Conservation (phyloP, 1,284 basidiomycete genomes). For the Coriolopsis trogii region DNA sequence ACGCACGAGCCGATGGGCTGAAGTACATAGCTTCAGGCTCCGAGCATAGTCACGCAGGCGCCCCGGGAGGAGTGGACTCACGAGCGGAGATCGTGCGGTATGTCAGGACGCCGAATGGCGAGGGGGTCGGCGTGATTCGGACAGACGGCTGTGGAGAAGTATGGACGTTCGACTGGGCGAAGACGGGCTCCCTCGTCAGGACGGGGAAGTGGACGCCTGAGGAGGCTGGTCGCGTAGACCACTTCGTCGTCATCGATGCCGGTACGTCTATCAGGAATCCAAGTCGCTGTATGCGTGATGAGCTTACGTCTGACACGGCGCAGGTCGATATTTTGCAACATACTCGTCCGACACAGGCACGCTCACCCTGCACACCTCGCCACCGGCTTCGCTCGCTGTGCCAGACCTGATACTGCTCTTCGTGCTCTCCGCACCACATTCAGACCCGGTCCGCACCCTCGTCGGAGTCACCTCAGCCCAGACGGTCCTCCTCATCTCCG, state of each 20-base stretch:
- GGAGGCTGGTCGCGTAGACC: slow-evolving; percentile 43
- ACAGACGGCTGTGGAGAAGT: slow-evolving; percentile 57
- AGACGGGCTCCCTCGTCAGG: slow-evolving; percentile 42
- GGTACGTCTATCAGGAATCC: slow-evolving; percentile 41
- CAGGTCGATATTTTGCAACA: slow-evolving; percentile 46
- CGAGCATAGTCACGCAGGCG: slow-evolving; percentile 37
- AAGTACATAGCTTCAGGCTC: slow-evolving; percentile 36
- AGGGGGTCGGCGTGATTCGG: slow-evolving; percentile 68
- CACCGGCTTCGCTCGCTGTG: slow-evolving; percentile 48
- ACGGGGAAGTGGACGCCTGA: slow-evolving; percentile 46
- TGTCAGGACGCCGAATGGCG: slow-evolving; percentile 76
- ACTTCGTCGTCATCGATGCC: slow-evolving; percentile 66
- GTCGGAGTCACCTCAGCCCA: slow-evolving; percentile 29
- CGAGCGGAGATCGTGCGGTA: slow-evolving; percentile 51
- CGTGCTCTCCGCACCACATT: slow-evolving; percentile 41
- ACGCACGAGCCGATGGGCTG: slow-evolving; percentile 57
- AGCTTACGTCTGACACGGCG: not conserved
- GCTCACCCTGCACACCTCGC: slow-evolving; percentile 53
- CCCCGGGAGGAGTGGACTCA: slow-evolving; percentile 51
- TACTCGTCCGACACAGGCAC: slow-evolving; percentile 46
- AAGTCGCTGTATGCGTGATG: not conserved
- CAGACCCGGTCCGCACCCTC: slow-evolving; percentile 35
- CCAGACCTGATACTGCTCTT: slow-evolving; percentile 62
- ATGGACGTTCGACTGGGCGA: slow-evolving; percentile 52
- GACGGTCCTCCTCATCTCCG: slow-evolving; percentile 25